A percentile compares a stretch with the other conserved stretches of the same genome.
Conservation (phyloP, 179 eudicot species). For the Silene noctiflora region DNA sequence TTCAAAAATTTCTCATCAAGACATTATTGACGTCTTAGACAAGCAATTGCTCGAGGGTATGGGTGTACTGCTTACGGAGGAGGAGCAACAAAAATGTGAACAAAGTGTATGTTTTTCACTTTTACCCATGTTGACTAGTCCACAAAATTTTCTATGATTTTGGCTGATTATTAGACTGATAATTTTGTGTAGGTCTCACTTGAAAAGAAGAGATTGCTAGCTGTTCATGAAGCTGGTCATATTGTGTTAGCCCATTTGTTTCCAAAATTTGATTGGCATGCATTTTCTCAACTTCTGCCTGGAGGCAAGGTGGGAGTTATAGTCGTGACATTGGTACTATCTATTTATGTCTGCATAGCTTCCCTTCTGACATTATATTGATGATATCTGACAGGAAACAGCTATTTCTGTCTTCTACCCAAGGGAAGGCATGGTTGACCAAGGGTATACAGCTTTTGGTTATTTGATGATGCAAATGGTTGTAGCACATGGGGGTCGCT, state of each 20-base stretch:
- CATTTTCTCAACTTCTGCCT: conserved; percentile 94
- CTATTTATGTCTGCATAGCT: background rate
- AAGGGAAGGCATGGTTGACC: conserved; percentile 82
- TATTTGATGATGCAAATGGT: conserved; percentile 99
- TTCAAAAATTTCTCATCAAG: conserved; percentile 73
- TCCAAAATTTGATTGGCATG: conserved; percentile 97
- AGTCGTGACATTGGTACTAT: conserved; percentile 2
- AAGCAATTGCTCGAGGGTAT: conserved; percentile 95
- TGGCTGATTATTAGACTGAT: conserved; percentile 4
- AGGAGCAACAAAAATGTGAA: conserved; percentile 90
- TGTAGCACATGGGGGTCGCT: conserved; percentile 94
- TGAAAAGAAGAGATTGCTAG: conserved; percentile 79
- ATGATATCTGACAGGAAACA: conserved; percentile 63
- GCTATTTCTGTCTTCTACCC: conserved; percentile 92
- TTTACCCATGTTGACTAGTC: conserved; percentile 13
- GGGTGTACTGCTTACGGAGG: conserved; percentile 96
- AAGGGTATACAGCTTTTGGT: conserved; percentile 81
- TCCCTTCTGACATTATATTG: conserved; percentile 1
- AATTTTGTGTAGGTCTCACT: conserved; percentile 50
- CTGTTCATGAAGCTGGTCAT: conserved; percentile 98
- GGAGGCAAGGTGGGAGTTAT: conserved; percentile 76
- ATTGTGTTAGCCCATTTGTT: conserved; percentile 85
- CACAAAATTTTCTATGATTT: background rate
- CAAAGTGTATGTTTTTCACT: conserved; percentile 52
- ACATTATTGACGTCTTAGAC: conserved; percentile 80